Percentiles rank a stretch among this genome's conserved stretches.
Evolutionary conservation across 208 protist genomes (phyloP).

Genomic region (Acanthamoeba healyi): DNA sequence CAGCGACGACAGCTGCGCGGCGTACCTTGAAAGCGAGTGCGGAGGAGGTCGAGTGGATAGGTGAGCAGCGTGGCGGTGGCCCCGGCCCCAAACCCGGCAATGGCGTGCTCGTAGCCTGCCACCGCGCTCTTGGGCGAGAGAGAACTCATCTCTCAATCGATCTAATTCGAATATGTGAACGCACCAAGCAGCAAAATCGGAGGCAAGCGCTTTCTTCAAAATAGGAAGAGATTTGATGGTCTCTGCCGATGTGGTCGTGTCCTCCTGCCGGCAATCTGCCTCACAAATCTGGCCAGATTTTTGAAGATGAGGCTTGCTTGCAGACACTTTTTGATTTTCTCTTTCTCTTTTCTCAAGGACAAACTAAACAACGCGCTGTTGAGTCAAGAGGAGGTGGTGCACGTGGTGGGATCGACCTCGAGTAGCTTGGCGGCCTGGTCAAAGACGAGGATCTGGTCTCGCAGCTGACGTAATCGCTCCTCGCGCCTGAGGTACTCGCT

Average conservation of each 20-base stretch:
- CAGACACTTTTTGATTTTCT: no score
- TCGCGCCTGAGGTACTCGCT: slow-evolving; percentile 21
- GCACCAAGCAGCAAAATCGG: no score
- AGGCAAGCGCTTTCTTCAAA: no score
- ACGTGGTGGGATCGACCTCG: background rate
- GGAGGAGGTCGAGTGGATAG: slow-evolving; percentile 47
- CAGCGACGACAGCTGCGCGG: background rate
- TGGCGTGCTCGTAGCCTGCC: slow-evolving; percentile 1
- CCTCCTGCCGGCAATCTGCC: no score
- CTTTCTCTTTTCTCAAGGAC: no score
- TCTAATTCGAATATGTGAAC: no score
- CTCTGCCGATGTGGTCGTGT: no score
- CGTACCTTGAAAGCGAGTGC: slow-evolving; percentile 40
- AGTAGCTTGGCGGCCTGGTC: slow-evolving; percentile 7
- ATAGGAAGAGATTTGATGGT: no score
- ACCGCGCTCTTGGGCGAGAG: slow-evolving; percentile 36
- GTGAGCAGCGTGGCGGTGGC: slow-evolving; percentile 1
- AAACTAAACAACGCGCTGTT: no score
- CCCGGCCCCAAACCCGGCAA: slow-evolving; percentile 17
- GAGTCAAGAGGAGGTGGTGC: no score
- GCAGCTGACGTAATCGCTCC: slow-evolving; percentile 33
- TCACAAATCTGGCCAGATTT: no score
- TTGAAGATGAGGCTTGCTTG: no score
- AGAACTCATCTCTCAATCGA: background rate
- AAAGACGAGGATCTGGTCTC: slow-evolving; percentile 18